Evolutionary conservation across 2,329 filamentous ascomycete genomes (phyloP).

Genomic region (Pseudogymnoascus sp.): DNA sequence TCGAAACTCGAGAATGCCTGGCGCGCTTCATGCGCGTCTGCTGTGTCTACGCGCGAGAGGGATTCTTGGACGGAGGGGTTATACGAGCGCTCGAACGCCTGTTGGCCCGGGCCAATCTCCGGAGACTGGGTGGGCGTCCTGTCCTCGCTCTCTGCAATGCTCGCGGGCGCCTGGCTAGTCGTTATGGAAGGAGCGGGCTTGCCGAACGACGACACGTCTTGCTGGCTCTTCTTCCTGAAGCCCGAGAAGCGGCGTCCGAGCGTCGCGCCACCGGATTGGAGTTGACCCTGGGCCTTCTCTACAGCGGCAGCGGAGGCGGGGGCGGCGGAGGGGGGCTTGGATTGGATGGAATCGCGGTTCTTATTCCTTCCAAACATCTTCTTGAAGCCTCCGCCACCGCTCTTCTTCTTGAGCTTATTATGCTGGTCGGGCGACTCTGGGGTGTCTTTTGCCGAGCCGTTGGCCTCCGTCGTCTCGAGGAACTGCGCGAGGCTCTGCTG

Average conservation of each 20-base stretch:
- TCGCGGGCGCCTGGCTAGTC: constrained; percentile 20
- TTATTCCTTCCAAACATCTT: constrained; percentile 60
- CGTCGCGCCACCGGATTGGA: constrained; percentile 22
- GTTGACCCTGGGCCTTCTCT: constrained; percentile 37
- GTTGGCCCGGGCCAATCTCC: constrained; percentile 25
- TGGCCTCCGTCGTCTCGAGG: neutral
- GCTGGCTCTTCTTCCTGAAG: constrained; percentile 32
- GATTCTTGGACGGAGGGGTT: constrained; percentile 40
- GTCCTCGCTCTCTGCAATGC: constrained; percentile 23
- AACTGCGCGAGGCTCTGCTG: neutral
- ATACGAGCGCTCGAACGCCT: constrained; percentile 32
- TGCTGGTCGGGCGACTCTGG: constrained; percentile 23
- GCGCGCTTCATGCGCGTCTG: constrained; percentile 51
- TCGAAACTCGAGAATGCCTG: constrained; percentile 65
- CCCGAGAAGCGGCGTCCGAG: constrained; percentile 35
- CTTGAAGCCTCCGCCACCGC: constrained; percentile 43
- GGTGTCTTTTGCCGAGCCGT: neutral
- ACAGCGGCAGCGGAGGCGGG: constrained; percentile 47
- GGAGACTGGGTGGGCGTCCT: constrained; percentile 21
- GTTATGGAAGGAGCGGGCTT: constrained; percentile 16
- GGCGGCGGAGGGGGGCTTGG: constrained; percentile 35
- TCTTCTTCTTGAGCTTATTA: constrained; percentile 50
- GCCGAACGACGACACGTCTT: neutral
- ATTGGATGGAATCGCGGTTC: constrained; percentile 41
- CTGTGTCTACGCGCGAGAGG: constrained; percentile 53